Conservation (phyloP, 2,329 filamentous ascomycete species). For the Hymenoscyphus occultus region DNA sequence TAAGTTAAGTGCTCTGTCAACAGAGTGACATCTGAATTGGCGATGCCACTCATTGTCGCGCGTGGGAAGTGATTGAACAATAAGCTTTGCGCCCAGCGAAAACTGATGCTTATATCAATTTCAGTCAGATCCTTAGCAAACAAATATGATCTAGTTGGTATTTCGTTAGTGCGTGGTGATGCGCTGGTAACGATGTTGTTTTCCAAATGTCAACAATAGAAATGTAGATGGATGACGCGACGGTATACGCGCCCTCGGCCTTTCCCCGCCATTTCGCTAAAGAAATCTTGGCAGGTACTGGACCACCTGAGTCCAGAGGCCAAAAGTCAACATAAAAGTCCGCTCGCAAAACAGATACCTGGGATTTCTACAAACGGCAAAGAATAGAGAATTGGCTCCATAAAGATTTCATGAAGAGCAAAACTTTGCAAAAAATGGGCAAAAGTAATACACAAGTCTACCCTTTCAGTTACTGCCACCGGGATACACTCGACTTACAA, state of each 20-base stretch:
- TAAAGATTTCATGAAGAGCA: background rate
- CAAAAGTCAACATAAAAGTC: background rate
- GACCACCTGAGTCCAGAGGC: too few relatives aligned
- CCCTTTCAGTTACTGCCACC: background rate
- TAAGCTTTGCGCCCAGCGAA: background rate
- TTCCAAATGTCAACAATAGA: background rate
- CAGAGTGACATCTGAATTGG: constrained; percentile 52
- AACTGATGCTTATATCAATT: background rate
- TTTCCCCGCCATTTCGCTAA: background rate
- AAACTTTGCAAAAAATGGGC: background rate
- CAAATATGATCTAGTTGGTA: background rate
- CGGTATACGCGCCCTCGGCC: background rate
- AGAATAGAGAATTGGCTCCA: background rate
- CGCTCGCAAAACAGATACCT: background rate
- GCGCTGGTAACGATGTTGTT: background rate
- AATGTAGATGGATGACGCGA: background rate
- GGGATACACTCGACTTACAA: background rate
- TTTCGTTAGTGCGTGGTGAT: background rate
- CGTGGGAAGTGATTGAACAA: background rate
- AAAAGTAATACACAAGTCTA: background rate
- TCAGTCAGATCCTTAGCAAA: background rate
- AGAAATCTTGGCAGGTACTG: background rate
- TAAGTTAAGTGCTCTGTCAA: constrained; percentile 96
- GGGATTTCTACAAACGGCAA: background rate
- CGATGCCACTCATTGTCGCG: constrained; percentile 27